These are phyloP conservation scores for Rubroshorea leprosula DNA, from an alignment of 345 rosid genomes.

Conservation along the genomic window DNA sequence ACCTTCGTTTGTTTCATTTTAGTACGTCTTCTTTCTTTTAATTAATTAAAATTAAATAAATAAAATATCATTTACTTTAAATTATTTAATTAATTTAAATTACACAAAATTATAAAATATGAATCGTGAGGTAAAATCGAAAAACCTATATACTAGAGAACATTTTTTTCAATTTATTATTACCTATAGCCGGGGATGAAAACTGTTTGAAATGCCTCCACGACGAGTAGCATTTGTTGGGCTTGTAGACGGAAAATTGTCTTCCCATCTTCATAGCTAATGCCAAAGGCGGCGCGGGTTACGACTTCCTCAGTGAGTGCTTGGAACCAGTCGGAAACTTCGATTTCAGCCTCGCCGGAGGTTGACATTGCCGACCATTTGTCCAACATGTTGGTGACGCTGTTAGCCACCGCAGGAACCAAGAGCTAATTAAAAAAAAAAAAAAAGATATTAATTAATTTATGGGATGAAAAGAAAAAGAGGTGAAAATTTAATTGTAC, in stretches of 20 bases:
- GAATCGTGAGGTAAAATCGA: background rate
- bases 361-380: slow-evolving; percentile 14
- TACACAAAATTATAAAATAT: too few species aligned
- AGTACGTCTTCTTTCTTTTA: too few species aligned
- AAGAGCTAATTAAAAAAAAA: background rate
- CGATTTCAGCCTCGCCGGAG: slow-evolving; percentile 42
- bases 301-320: slow-evolving; percentile 70
- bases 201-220: slow-evolving; percentile 60
- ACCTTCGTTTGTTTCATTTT: too few species aligned
- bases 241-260: slow-evolving; percentile 67
- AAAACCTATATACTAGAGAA: background rate
- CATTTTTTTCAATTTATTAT: background rate
- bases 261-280: slow-evolving; percentile 69
- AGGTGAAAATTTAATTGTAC: too few species aligned
- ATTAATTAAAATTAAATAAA: too few species aligned
- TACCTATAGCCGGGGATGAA: slow-evolving; percentile 77
- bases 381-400: slow-evolving; percentile 16
- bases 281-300: slow-evolving; percentile 75
- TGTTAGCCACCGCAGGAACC: slow-evolving; percentile 15
- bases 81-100: too few species aligned
- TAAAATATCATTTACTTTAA: too few species aligned
- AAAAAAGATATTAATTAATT: background rate
- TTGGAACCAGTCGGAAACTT: slow-evolving; percentile 60
- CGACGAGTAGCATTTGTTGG: slow-evolving; percentile 63
- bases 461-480: background rate